A percentile compares a stretch with the other conserved stretches of the same genome.
phyloP scores from a whole-genome alignment of 306 rosid genomes.

The Prunus persica region DNA sequence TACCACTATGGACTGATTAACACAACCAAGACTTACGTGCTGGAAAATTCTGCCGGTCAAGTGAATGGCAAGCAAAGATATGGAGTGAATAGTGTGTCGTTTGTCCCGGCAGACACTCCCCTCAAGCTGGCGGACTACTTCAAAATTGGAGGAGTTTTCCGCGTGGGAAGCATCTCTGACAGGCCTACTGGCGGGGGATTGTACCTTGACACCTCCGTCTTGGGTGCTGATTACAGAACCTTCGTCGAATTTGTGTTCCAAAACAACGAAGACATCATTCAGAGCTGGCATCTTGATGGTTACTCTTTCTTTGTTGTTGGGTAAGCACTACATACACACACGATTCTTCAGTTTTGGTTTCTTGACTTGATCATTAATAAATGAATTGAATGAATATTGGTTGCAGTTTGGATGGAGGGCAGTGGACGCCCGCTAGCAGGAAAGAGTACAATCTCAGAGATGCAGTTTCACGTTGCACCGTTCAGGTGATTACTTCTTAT shows the following conservation, averaged over 20 bases:
- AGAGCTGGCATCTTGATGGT: slow-evolving; percentile 91
- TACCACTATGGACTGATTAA: slow-evolving; percentile 86
- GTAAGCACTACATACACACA: slow-evolving; percentile 32
- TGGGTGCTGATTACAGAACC: slow-evolving; percentile 77
- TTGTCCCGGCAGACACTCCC: slow-evolving; percentile 85
- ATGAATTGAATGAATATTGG: too few species aligned
- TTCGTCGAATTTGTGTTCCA: slow-evolving; percentile 87
- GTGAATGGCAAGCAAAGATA: slow-evolving; percentile 81
- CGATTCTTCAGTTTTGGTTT: background rate
- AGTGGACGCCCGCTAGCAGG: slow-evolving; percentile 68
- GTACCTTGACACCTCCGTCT: slow-evolving; percentile 80
- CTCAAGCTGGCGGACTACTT: slow-evolving; percentile 86
- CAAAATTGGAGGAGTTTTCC: slow-evolving; percentile 75
- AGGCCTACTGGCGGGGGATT: slow-evolving; percentile 82
- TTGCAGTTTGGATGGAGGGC: slow-evolving; percentile 93
- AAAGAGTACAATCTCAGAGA: slow-evolving; percentile 79
- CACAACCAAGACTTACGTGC: slow-evolving; percentile 60
- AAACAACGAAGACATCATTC: slow-evolving; percentile 76
- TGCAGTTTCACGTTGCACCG: slow-evolving; percentile 85
- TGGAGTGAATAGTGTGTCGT: slow-evolving; percentile 85
- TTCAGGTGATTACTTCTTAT: slow-evolving; percentile 52
- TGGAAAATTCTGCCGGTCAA: slow-evolving; percentile 69
- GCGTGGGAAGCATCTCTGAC: slow-evolving; percentile 75
- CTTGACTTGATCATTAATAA: background rate
- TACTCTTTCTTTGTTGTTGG: slow-evolving; percentile 94